Conservation (phyloP, 441 rosid genomes). For the Pelargonium fulgidum region DNA sequence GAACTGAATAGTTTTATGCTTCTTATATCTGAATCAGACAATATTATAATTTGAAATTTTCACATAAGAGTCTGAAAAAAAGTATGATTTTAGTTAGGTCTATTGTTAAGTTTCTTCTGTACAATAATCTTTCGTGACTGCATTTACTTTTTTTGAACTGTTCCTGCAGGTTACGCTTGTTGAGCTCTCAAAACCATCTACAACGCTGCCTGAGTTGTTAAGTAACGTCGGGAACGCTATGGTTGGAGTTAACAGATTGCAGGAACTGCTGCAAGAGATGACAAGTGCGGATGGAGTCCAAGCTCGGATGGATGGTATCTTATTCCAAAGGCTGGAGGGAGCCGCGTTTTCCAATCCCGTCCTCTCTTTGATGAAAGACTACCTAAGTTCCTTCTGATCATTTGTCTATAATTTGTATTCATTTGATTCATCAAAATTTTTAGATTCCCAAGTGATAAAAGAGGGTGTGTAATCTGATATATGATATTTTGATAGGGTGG, state of each 20-base stretch:
- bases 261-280: slow-evolving; percentile 52
- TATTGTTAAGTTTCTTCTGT: not conserved
- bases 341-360: slow-evolving; percentile 47
- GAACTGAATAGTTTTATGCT: not conserved
- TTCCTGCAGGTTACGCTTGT: slow-evolving; percentile 58
- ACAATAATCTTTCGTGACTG: slow-evolving; percentile 13
- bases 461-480: too few relatives aligned
- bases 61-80: too few relatives aligned
- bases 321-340: slow-evolving; percentile 65
- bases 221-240: slow-evolving; percentile 64
- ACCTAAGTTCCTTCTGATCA: slow-evolving; percentile 56
- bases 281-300: slow-evolving; percentile 56
- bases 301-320: slow-evolving; percentile 86
- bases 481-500: too few relatives aligned
- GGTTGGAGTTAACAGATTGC: slow-evolving; percentile 59
- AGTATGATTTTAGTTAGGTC: not conserved
- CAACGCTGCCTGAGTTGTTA: slow-evolving; percentile 62
- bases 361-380: slow-evolving; percentile 55
- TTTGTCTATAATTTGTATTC: too few relatives aligned
- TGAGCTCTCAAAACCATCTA: slow-evolving; percentile 73
- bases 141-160: not conserved
- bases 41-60: too few relatives aligned
- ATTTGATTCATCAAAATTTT: too few relatives aligned
- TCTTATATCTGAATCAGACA: not conserved
- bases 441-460: too few relatives aligned